Evolutionary conservation across 202 grass and related monocot genomes (phyloP).

Genomic region (Musa balbisiana): DNA sequence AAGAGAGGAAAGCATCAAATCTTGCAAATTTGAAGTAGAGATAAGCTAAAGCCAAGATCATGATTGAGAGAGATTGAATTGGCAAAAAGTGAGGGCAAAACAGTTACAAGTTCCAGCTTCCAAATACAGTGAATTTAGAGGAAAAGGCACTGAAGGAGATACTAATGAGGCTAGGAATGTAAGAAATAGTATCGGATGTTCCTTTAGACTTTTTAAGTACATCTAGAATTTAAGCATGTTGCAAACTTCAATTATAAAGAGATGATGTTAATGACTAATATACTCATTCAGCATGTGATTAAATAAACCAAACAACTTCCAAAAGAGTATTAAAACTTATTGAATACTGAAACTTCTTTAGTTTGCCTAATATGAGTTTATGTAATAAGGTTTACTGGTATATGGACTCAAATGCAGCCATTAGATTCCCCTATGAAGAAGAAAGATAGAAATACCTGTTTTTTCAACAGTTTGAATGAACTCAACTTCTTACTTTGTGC

Average conservation of each 20-base stretch:
- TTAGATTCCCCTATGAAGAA: background rate
- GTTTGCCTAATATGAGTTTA: background rate
- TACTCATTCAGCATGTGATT: background rate
- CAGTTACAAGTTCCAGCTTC: background rate
- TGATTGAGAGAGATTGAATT: background rate
- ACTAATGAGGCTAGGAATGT: too few species aligned
- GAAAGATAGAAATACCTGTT: conserved; percentile 37
- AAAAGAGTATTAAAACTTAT: background rate
- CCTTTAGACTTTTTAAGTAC: too few species aligned
- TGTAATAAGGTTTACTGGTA: background rate
- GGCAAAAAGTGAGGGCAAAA: background rate
- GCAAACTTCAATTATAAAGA: too few species aligned
- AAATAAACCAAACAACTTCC: background rate
- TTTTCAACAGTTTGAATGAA: conserved; percentile 42
- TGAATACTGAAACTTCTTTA: background rate
- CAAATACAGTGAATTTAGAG: background rate
- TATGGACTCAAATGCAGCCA: background rate
- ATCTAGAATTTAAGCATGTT: too few species aligned
- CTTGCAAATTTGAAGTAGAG: too few species aligned
- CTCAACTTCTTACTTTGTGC: conserved; percentile 44
- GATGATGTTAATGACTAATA: too few species aligned
- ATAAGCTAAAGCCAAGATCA: background rate
- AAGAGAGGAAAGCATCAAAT: background rate
- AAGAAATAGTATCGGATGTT: too few species aligned
- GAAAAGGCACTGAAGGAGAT: background rate